phyloP scores from a whole-genome alignment of 352 stramenopile species.

The Phytophthora pseudosyringae region DNA sequence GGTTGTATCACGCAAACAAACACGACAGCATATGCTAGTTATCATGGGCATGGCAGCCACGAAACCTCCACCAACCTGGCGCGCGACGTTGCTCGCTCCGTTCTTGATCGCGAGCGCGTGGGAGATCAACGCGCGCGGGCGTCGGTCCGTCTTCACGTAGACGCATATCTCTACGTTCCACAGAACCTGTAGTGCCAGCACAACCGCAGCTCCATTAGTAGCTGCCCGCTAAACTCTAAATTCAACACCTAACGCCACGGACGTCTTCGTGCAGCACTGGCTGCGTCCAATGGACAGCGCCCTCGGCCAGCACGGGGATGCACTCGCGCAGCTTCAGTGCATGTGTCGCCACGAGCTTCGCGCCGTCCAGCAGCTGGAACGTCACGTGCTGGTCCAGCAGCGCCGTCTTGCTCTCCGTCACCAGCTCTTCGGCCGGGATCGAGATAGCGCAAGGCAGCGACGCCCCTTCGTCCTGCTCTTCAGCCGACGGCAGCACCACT shows the following conservation, averaged over 20 bases:
- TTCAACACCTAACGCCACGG: slow-evolving; percentile 7
- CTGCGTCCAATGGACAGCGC: slow-evolving; percentile 50
- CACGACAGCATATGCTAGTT: slow-evolving; percentile 2
- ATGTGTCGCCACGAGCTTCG: slow-evolving; percentile 40
- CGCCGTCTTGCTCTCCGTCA: slow-evolving; percentile 39
- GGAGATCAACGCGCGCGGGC: slow-evolving; percentile 51
- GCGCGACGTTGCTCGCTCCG: slow-evolving; percentile 38
- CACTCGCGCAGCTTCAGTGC: slow-evolving; percentile 51
- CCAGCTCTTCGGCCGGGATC: slow-evolving; percentile 34
- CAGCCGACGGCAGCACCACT: slow-evolving; percentile 23
- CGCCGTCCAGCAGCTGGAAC: slow-evolving; percentile 47
- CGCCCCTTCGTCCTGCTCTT: slow-evolving; percentile 21
- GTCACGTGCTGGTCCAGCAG: slow-evolving; percentile 45
- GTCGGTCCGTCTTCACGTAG: slow-evolving; percentile 47
- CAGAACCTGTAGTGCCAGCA: slow-evolving; percentile 24
- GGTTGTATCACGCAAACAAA: background rate
- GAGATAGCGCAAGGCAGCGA: slow-evolving; percentile 47
- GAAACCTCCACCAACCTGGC: slow-evolving; percentile 40
- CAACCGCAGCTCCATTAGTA: background rate
- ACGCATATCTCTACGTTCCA: slow-evolving; percentile 46
- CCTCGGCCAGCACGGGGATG: slow-evolving; percentile 54
- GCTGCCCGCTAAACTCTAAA: background rate
- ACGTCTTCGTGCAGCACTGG: slow-evolving; percentile 40
- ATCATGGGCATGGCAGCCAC: background rate
- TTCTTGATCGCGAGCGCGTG: slow-evolving; percentile 50